phyloP scores from a whole-genome alignment of 2,329 filamentous ascomycete species.

The Pseudocercospora pini-densiflorae region DNA sequence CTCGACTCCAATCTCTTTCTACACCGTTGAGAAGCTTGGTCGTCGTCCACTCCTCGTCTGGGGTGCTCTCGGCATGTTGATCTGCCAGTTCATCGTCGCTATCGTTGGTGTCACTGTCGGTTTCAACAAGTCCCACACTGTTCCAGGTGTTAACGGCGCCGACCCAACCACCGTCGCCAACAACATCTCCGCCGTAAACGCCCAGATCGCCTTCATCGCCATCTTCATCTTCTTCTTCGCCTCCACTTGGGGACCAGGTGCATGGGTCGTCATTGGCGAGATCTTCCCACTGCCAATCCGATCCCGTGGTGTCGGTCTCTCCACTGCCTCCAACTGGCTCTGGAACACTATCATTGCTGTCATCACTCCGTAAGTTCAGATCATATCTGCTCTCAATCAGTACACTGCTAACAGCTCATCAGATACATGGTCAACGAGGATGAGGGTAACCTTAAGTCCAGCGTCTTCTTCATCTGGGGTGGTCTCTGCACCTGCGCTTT shows the following conservation, averaged over 20 bases:
- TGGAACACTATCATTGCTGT: slow-evolving; percentile 57
- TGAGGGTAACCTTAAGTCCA: slow-evolving; percentile 56
- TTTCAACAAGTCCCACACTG: slow-evolving; percentile 39
- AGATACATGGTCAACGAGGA: slow-evolving; percentile 65
- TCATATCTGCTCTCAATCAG: slow-evolving; percentile 52
- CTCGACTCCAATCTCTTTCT: slow-evolving; percentile 88
- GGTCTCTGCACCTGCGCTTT: slow-evolving; percentile 60
- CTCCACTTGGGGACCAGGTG: slow-evolving; percentile 80
- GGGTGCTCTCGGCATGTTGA: slow-evolving; percentile 79
- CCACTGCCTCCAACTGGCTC: slow-evolving; percentile 89
- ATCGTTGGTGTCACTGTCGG: slow-evolving; percentile 60
- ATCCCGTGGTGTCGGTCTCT: slow-evolving; percentile 82
- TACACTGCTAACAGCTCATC: slow-evolving; percentile 38
- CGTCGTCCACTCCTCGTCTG: slow-evolving; percentile 79
- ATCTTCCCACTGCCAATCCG: slow-evolving; percentile 89
- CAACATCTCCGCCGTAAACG: slow-evolving; percentile 52
- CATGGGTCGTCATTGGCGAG: slow-evolving; percentile 79
- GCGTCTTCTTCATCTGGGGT: slow-evolving; percentile 52
- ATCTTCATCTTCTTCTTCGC: slow-evolving; percentile 96
- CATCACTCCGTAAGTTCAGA: slow-evolving; percentile 52
- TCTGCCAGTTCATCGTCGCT: slow-evolving; percentile 86
- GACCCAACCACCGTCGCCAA: slow-evolving; percentile 51
- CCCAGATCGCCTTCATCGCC: slow-evolving; percentile 85
- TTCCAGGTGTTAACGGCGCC: slow-evolving; percentile 38
- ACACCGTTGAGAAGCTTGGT: slow-evolving; percentile 78